Evolutionary conservation across 2,329 filamentous ascomycete species (phyloP).

Genomic region (Phyllosticta citribraziliensis): DNA sequence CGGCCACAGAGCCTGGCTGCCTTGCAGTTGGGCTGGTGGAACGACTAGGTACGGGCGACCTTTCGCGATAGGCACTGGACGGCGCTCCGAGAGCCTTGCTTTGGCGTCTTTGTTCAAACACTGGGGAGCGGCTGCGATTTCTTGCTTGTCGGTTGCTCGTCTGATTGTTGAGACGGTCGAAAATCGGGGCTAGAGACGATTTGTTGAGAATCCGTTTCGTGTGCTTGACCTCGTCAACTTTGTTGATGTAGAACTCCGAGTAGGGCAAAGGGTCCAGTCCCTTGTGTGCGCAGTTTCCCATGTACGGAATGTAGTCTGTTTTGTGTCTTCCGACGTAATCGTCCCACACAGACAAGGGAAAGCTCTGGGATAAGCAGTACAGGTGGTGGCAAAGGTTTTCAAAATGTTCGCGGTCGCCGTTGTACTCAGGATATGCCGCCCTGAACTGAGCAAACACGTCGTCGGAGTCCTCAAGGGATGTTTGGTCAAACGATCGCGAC

Average conservation of each 20-base stretch:
- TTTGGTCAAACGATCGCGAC: neutral
- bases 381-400: constrained; percentile 21
- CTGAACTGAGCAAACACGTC: neutral
- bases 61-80: neutral
- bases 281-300: constrained; percentile 14
- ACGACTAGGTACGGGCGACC: neutral
- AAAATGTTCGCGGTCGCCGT: constrained; percentile 23
- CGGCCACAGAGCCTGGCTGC: neutral
- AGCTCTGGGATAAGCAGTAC: constrained; percentile 18
- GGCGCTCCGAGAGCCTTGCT: neutral
- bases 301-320: constrained; percentile 23
- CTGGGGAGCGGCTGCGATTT: neutral
- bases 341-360: constrained; percentile 30
- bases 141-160: neutral
- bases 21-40: neutral
- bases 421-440: constrained; percentile 25
- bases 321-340: constrained; percentile 28
- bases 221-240: constrained; percentile 20
- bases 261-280: constrained; percentile 21
- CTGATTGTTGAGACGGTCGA: neutral
- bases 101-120: neutral
- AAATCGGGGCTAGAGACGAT: constrained; percentile 4
- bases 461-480: neutral
- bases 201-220: constrained; percentile 17
- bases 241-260: constrained; percentile 25